These are phyloP conservation scores for Candida frijolesensis DNA, from an alignment of 1,139 yeast species.

Conservation along the genomic window DNA sequence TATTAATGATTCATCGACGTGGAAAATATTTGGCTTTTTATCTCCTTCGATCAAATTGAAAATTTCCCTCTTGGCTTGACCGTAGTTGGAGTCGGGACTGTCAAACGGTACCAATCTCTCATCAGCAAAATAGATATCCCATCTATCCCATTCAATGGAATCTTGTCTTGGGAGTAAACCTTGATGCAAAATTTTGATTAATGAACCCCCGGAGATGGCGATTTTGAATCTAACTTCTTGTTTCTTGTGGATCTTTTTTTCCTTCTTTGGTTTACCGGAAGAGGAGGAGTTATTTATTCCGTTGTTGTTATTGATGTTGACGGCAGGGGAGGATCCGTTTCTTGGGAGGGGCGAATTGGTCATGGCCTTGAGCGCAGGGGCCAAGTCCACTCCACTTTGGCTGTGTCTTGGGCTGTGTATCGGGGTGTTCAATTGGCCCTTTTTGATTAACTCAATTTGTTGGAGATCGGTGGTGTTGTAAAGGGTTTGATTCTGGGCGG, in stretches of 20 bases:
- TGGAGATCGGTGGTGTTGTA: constrained; percentile 48
- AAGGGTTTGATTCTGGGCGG: constrained; percentile 75
- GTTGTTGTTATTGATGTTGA: not conserved
- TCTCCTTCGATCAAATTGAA: constrained; percentile 65
- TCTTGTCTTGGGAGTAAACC: constrained; percentile 71
- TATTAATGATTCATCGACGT: constrained; percentile 75
- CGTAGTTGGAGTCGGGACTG: constrained; percentile 84
- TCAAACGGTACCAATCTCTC: constrained; percentile 92
- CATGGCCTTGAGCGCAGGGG: constrained; percentile 5
- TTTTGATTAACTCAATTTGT: constrained; percentile 33
- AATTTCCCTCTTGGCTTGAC: constrained; percentile 79
- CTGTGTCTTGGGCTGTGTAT: constrained; percentile 16
- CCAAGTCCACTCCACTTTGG: constrained; percentile 13
- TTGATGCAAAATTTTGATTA: constrained; percentile 81
- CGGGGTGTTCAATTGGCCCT: constrained; percentile 19
- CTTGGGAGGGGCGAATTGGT: constrained; percentile 4
- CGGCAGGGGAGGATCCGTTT: constrained; percentile 7
- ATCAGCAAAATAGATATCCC: constrained; percentile 97
- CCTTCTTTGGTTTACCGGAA: constrained; percentile 20
- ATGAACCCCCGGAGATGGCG: constrained; percentile 91
- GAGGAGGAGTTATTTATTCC: constrained; percentile 11
- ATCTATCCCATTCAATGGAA: constrained; percentile 85
- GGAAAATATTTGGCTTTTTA: constrained; percentile 71
- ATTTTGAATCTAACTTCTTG: constrained; percentile 75
- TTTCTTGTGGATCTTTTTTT: constrained; percentile 48